Conservation (phyloP, 2,329 filamentous ascomycete species). For the Xylaria sp. region DNA sequence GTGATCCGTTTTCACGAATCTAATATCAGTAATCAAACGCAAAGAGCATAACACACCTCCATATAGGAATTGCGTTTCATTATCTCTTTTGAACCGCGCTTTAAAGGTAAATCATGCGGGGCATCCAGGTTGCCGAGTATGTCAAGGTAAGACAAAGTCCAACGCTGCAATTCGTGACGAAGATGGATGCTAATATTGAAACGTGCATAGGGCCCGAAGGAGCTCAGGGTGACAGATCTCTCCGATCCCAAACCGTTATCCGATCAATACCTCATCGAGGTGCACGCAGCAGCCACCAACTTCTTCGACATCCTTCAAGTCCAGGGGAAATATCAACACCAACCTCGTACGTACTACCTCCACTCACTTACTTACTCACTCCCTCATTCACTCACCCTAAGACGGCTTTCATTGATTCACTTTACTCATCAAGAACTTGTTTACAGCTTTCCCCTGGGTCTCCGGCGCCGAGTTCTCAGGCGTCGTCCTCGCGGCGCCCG, state of each 20-base stretch:
- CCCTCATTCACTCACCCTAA: no score
- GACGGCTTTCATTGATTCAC: no score
- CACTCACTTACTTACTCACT: no score
- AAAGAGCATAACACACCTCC: background rate
- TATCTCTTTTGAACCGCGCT: background rate
- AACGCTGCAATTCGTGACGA: background rate
- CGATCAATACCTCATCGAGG: conserved; percentile 85
- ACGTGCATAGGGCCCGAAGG: conserved; percentile 72
- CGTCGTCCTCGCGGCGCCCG: conserved; percentile 74
- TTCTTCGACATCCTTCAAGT: conserved; percentile 98
- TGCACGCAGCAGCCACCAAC: conserved; percentile 89
- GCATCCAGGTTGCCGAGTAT: conserved; percentile 78
- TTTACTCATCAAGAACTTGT: conserved; percentile 2
- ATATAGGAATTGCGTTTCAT: background rate
- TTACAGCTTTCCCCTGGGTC: conserved; percentile 83
- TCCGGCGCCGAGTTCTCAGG: conserved; percentile 90
- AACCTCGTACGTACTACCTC: conserved; percentile 67
- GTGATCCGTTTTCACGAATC: background rate
- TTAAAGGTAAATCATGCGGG: conserved; percentile 70
- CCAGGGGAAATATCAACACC: conserved; percentile 93
- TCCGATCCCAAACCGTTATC: conserved; percentile 77
- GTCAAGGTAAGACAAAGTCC: conserved; percentile 67
- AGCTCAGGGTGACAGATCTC: conserved; percentile 79
- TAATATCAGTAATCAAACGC: background rate
- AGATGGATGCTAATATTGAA: conserved; percentile 5